Evolutionary conservation across 2,329 filamentous ascomycete genomes (phyloP).

Genomic region (Colletotrichum chrysophilum): DNA sequence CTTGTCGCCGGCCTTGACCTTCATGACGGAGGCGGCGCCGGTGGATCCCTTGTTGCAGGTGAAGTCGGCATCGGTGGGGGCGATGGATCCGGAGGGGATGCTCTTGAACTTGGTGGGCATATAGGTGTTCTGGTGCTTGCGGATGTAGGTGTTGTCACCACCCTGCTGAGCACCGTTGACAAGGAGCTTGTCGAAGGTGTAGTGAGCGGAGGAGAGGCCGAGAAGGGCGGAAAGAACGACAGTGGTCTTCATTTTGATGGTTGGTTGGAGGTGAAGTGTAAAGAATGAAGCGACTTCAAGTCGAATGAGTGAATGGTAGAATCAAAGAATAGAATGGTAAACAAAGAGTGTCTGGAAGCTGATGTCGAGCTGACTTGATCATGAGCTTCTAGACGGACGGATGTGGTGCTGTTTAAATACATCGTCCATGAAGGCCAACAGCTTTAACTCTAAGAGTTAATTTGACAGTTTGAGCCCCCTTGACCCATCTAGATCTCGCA

Average conservation of each 20-base stretch:
- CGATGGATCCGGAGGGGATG: conserved; percentile 11
- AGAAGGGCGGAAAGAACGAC: conserved; percentile 5
- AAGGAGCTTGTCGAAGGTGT: conserved; percentile 27
- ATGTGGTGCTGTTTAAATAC: not conserved
- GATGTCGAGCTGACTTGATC: not conserved
- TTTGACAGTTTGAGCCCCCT: not conserved
- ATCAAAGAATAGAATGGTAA: not conserved
- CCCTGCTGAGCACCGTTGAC: conserved; percentile 25
- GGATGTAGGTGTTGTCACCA: conserved; percentile 24
- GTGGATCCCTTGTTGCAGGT: conserved; percentile 14
- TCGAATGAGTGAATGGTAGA: not conserved
- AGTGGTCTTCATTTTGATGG: conserved; percentile 10
- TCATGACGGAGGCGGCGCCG: conserved; percentile 7
- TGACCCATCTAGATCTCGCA: not conserved
- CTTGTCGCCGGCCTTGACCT: conserved; percentile 21
- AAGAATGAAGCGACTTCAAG: conserved; percentile 14
- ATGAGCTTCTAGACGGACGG: not conserved
- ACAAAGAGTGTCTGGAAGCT: not conserved
- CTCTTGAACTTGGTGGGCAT: conserved; percentile 23
- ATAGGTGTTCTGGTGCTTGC: conserved; percentile 22
- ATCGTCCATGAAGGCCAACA: conserved; percentile 25
- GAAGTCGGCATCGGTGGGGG: conserved; percentile 13
- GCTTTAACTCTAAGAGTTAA: conserved; percentile 7
- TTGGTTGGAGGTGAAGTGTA: not conserved
- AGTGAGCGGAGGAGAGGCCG: conserved; percentile 22